Conservation (phyloP, 83 land plant species). For the Larix sibirica region DNA sequence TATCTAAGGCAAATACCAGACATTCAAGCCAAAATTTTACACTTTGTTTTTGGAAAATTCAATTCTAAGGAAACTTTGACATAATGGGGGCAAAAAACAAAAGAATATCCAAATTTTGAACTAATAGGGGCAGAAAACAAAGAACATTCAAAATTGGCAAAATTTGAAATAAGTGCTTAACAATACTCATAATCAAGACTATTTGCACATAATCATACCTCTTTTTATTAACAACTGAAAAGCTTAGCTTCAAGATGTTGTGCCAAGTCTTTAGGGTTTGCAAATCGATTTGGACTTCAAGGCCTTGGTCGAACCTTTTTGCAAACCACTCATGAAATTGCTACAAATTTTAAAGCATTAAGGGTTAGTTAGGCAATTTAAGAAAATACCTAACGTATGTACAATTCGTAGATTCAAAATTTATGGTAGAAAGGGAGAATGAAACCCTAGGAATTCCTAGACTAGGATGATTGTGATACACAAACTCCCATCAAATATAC, state of each 20-base stretch:
- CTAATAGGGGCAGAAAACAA: too few relatives aligned
- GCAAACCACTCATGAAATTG: slow-evolving; percentile 92
- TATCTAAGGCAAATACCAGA: too few relatives aligned
- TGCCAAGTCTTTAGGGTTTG: slow-evolving; percentile 51
- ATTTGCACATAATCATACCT: slow-evolving; percentile 42
- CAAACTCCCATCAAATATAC: not conserved
- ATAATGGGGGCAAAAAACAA: too few relatives aligned
- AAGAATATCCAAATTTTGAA: too few relatives aligned
- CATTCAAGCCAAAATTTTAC: too few relatives aligned
- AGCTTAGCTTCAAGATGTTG: slow-evolving; percentile 91
- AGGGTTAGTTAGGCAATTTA: not conserved
- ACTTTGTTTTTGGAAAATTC: too few relatives aligned
- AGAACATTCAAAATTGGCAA: not conserved
- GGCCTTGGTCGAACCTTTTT: slow-evolving; percentile 79
- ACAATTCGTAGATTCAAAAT: not conserved
- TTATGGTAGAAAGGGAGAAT: not conserved
- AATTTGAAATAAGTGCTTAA: too few relatives aligned
- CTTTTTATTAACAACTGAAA: slow-evolving; percentile 82
- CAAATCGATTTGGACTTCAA: slow-evolving; percentile 57
- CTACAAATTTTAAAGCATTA: slow-evolving; percentile 31
- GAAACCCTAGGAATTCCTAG: not conserved
- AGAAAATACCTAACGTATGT: not conserved
- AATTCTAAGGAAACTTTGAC: too few relatives aligned
- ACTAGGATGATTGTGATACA: not conserved
- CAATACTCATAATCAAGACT: not conserved